Evolutionary conservation across 2,329 filamentous ascomycete species (phyloP).

Genomic region (Pseudopithomyces chartarum): DNA sequence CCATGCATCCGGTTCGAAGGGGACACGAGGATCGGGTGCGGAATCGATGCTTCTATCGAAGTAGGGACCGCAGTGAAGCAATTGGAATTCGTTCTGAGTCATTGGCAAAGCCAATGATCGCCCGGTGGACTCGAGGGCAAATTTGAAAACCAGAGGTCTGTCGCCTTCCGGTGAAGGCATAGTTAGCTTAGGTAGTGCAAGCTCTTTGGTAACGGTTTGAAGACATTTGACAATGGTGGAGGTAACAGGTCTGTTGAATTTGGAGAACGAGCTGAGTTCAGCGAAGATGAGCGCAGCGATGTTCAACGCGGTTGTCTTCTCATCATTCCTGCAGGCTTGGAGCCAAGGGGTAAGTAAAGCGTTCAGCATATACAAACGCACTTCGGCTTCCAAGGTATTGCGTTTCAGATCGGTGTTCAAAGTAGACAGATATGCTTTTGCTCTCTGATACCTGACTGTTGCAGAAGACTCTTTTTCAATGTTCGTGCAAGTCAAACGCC

Average conservation of each 20-base stretch:
- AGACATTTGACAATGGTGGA: constrained; percentile 38
- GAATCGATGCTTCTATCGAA: constrained; percentile 77
- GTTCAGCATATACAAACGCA: constrained; percentile 57
- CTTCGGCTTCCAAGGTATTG: constrained; percentile 50
- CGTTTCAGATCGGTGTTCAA: constrained; percentile 47
- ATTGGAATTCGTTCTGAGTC: constrained; percentile 65
- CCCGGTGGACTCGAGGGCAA: constrained; percentile 24
- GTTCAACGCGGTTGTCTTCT: constrained; percentile 35
- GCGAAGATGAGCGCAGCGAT: constrained; percentile 42
- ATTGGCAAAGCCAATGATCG: constrained; percentile 43
- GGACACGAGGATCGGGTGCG: constrained; percentile 68
- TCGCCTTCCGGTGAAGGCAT: constrained; percentile 38
- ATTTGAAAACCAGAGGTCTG: constrained; percentile 52
- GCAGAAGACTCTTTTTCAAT: constrained; percentile 54
- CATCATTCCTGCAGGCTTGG: constrained; percentile 31
- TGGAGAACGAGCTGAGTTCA: constrained; percentile 33
- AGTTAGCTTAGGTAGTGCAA: constrained; percentile 46
- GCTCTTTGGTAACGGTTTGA: constrained; percentile 43
- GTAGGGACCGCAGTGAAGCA: constrained; percentile 72
- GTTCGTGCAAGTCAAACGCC: constrained; percentile 52
- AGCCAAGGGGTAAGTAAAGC: constrained; percentile 57
- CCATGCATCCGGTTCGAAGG: constrained; percentile 77
- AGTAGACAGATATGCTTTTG: constrained; percentile 54
- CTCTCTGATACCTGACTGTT: constrained; percentile 54
- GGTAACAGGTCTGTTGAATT: constrained; percentile 28